Base-by-base conservation (phyloP, 2,329 filamentous ascomycete genomes). In the Clarireedia monteithiana region DNA sequence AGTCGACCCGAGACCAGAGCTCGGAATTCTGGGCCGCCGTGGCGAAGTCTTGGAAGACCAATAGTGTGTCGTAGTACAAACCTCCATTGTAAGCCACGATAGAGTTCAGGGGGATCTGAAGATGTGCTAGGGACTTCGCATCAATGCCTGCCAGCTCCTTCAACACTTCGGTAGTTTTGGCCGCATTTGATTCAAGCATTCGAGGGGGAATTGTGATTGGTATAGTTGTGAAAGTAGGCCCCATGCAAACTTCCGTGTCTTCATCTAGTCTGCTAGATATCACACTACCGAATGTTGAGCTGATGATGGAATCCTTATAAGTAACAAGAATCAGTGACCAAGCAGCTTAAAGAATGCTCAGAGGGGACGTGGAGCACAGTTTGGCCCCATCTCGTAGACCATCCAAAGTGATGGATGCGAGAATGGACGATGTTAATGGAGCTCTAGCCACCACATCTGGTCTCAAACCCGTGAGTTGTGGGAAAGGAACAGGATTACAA, bases 31-130 rank as follows among this genome's bases (percentile, higher is more conserved):
- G 42, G 6, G 38, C 27, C 6, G 23, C 24, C 3, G 38, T 51
- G 4, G 49, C 38, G 40, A 51, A 51, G 49, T 51, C 49, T n/a
- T 51, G 49, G 24, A 51, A 51, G 17, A 38, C 49, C n/a, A 51
- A 14, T 3, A 51, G 49, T n/a, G 24, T 51, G 42, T 51, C 20
- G 24, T 51, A 51, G n/a, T 51, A 51, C n/a, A 51, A 42, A 5
- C 49, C 38, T 9, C 49, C 49, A 27, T 15, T 27, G 27, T 38
- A 38, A 20, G 49, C 23, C 5, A 51, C 49, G 2, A 51, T 51
- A 17, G 49, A 51, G n/a, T 51, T 51, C 23, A 51, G 9, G 17
- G 49, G 49, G 6, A 51, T 51, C 38, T 51, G 49, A 17, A 51
- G 49, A 27, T 51, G 49, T 20, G 9, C 12, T 4, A 51, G 24